phyloP scores from a whole-genome alignment of 371 early-diverging fungal genomes.

The Sporodiniella umbellata region DNA sequence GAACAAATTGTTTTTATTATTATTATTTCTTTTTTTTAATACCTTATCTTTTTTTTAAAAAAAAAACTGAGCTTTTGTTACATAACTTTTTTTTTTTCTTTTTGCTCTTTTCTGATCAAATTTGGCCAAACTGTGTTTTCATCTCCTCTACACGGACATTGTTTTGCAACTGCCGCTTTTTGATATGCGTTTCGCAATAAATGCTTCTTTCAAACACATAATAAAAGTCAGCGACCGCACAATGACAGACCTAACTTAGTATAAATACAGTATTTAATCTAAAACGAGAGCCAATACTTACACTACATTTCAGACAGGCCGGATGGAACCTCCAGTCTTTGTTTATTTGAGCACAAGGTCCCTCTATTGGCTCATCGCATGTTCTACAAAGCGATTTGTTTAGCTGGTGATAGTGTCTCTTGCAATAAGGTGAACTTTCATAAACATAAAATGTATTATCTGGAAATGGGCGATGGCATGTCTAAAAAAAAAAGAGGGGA shows the following conservation, averaged over 20 bases:
- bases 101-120: constrained; percentile 19
- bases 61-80: too few species aligned
- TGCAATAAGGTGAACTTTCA: constrained; percentile 80
- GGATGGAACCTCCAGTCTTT: constrained; percentile 62
- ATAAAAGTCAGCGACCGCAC: constrained; percentile 73
- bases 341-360: constrained; percentile 78
- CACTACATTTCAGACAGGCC: constrained; percentile 40
- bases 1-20: neutral
- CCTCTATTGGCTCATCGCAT: constrained; percentile 81
- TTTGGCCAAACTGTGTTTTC: constrained; percentile 57
- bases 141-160: constrained; percentile 69
- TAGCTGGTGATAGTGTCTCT: constrained; percentile 77
- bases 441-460: constrained; percentile 86
- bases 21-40: too few species aligned
- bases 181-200: constrained; percentile 79
- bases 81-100: neutral
- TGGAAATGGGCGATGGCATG: constrained; percentile 77
- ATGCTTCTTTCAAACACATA: constrained; percentile 73
- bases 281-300: constrained; percentile 8
- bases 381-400: constrained; percentile 78
- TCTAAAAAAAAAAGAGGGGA: constrained; percentile 32
- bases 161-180: constrained; percentile 58
- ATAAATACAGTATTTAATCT: constrained; percentile 48
- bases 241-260: constrained; percentile 52
- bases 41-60: too few species aligned